Conservation (phyloP, 1,284 basidiomycete genomes). For the Garcileccinum viscosum region DNA sequence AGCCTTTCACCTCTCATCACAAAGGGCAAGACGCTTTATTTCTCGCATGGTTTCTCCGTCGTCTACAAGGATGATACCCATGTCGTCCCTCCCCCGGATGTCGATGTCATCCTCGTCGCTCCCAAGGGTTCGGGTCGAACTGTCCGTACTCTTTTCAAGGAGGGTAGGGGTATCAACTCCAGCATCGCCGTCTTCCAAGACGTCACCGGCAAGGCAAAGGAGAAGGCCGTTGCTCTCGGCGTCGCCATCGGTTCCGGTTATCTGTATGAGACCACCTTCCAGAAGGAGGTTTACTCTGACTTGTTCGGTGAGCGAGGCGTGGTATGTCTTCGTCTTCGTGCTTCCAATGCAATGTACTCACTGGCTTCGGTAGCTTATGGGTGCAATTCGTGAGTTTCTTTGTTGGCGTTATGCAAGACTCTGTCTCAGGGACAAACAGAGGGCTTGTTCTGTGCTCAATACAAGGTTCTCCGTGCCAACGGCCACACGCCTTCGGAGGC, state of each 20-base stretch:
- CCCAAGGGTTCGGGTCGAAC: slow-evolving; percentile 99
- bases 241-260: slow-evolving; percentile 96
- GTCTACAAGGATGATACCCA: slow-evolving; percentile 98
- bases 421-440: slow-evolving; percentile 52
- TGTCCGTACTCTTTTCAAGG: slow-evolving; percentile 99
- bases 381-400: slow-evolving; percentile 85
- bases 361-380: slow-evolving; percentile 78
- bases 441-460: slow-evolving; percentile 99
- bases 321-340: slow-evolving; percentile 55
- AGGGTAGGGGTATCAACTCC: slow-evolving; percentile 98
- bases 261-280: slow-evolving; percentile 98
- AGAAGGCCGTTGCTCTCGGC: slow-evolving; percentile 95
- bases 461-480: slow-evolving; percentile 98
- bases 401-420: background rate
- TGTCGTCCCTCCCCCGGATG: slow-evolving; percentile 89
- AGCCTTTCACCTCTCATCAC: slow-evolving; percentile 90
- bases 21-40: slow-evolving; percentile 99
- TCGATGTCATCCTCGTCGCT: slow-evolving; percentile 99
- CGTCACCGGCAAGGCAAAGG: slow-evolving; percentile 96
- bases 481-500: slow-evolving; percentile 98
- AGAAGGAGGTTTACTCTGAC: slow-evolving; percentile 99
- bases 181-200: slow-evolving; percentile 90
- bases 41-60: slow-evolving; percentile 99
- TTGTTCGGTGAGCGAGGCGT: slow-evolving; percentile 99
- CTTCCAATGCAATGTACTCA: slow-evolving; percentile 18